Evolutionary conservation across 208 protist genomes (phyloP).

Genomic region (Trypanosomatidae sp.): DNA sequence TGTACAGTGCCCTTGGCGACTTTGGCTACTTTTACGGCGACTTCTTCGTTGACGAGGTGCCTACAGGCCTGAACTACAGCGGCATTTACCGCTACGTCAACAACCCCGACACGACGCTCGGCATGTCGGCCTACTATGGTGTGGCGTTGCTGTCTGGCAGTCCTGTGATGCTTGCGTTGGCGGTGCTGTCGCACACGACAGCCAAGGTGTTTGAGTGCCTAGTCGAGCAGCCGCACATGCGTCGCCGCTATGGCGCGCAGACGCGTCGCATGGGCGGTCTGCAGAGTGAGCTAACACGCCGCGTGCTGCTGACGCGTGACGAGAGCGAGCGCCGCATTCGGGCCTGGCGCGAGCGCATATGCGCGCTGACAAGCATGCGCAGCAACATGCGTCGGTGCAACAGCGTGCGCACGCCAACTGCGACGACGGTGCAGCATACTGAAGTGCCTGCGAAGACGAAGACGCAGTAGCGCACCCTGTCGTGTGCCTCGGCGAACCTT

Average conservation of each 20-base stretch:
- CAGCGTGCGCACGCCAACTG: too few species aligned
- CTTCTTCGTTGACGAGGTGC: constrained; percentile 69
- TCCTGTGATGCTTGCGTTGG: constrained; percentile 42
- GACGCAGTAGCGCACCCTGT: too few species aligned
- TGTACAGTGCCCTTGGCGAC: constrained; percentile 82
- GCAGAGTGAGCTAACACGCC: constrained; percentile 23
- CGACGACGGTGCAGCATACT: too few species aligned
- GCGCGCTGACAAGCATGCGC: too few species aligned
- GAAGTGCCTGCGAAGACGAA: too few species aligned
- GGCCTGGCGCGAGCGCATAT: too few species aligned
- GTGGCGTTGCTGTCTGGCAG: constrained; percentile 80
- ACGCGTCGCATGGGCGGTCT: constrained; percentile 39
- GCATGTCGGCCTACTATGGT: constrained; percentile 85
- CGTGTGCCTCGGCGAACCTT: too few species aligned
- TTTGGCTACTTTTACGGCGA: constrained; percentile 93
- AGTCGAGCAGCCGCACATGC: constrained; percentile 76
- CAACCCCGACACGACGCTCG: constrained; percentile 86
- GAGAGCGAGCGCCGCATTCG: constrained; percentile 27
- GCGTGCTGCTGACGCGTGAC: constrained; percentile 15
- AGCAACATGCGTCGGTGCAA: too few species aligned
- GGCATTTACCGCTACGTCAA: constrained; percentile 94
- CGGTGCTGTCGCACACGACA: constrained; percentile 57
- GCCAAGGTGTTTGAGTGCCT: constrained; percentile 70
- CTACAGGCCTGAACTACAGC: constrained; percentile 73
- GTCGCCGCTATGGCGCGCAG: constrained; percentile 21